phyloP scores from a whole-genome alignment of 208 protist genomes.

The Wallacemonas rigidus region DNA sequence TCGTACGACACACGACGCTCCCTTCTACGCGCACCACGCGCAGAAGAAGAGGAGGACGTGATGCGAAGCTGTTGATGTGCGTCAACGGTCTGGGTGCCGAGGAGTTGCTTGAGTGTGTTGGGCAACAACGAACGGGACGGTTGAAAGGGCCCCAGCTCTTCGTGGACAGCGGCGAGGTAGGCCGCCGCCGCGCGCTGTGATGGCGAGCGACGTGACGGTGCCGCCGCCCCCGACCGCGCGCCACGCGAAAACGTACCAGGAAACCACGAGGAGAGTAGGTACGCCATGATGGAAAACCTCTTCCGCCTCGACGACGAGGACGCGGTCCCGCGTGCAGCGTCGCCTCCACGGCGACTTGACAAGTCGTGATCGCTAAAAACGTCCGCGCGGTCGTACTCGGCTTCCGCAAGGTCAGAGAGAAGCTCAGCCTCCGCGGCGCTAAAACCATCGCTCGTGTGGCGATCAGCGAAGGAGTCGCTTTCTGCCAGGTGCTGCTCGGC shows the following conservation, averaged over 20 bases:
- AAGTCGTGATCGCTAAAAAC: background rate
- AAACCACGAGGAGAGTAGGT: background rate
- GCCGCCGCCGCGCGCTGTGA: constrained; percentile 18
- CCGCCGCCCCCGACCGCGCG: background rate
- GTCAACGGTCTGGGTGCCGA: constrained; percentile 26
- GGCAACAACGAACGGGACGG: constrained; percentile 23
- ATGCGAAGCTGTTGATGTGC: constrained; percentile 17
- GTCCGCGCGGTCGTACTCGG: background rate
- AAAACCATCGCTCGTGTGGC: background rate
- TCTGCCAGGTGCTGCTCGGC: constrained; percentile 6
- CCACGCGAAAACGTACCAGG: background rate
- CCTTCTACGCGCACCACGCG: background rate
- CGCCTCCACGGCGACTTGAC: too few relatives aligned
- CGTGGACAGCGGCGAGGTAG: constrained; percentile 22
- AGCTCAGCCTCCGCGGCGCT: background rate
- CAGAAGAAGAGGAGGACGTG: background rate
- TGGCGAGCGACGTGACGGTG: background rate
- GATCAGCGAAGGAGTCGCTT: background rate
- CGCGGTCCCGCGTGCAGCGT: too few relatives aligned
- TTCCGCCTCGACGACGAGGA: background rate
- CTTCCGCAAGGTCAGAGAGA: background rate
- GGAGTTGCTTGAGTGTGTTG: constrained; percentile 24
- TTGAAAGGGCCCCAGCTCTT: constrained; percentile 43
- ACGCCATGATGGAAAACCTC: constrained; percentile 6
- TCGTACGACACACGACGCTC: constrained; percentile 2